These are phyloP conservation scores for Fusarium keratoplasticum DNA, from an alignment of 2,329 filamentous ascomycete genomes.

Conservation along the genomic window DNA sequence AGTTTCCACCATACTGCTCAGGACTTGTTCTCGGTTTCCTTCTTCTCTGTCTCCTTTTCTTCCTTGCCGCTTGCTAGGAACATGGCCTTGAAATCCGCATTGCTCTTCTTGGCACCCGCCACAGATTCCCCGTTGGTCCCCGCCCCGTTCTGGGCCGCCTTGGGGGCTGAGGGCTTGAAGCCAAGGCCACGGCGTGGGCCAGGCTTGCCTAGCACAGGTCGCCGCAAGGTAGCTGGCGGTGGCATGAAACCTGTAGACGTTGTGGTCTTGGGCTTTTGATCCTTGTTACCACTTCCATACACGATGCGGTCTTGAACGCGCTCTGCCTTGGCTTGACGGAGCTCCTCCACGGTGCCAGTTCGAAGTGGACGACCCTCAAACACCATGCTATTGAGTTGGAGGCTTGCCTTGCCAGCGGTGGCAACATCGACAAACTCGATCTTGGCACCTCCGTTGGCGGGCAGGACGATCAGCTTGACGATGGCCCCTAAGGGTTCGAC, in stretches of 20 bases:
- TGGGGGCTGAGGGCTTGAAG: conserved; percentile 49
- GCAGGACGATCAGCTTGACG: conserved; percentile 81
- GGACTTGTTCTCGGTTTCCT: conserved; percentile 8
- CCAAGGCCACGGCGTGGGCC: conserved; percentile 58
- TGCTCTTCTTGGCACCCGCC: conserved; percentile 59
- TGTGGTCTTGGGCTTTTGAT: conserved; percentile 32
- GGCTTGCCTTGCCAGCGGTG: conserved; percentile 77
- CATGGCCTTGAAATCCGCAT: conserved; percentile 69
- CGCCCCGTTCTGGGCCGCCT: conserved; percentile 17
- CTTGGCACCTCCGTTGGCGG: conserved; percentile 85
- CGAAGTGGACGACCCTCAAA: conserved; percentile 66
- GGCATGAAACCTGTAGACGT: conserved; percentile 54
- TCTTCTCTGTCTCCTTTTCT: background rate
- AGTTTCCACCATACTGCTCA: conserved; percentile 9
- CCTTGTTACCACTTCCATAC: conserved; percentile 48
- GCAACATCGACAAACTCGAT: conserved; percentile 81
- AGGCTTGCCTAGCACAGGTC: conserved; percentile 55
- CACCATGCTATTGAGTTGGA: conserved; percentile 67
- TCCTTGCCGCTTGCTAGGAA: conserved; percentile 50
- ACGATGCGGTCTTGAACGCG: conserved; percentile 45
- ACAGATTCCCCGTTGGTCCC: conserved; percentile 44
- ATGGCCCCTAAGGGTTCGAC: conserved; percentile 78
- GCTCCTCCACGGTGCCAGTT: conserved; percentile 65
- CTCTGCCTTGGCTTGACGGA: conserved; percentile 64
- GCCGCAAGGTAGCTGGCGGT: conserved; percentile 56